phyloP scores from a whole-genome alignment of 2,329 filamentous ascomycete genomes.

The Macrophomina phaseolina region DNA sequence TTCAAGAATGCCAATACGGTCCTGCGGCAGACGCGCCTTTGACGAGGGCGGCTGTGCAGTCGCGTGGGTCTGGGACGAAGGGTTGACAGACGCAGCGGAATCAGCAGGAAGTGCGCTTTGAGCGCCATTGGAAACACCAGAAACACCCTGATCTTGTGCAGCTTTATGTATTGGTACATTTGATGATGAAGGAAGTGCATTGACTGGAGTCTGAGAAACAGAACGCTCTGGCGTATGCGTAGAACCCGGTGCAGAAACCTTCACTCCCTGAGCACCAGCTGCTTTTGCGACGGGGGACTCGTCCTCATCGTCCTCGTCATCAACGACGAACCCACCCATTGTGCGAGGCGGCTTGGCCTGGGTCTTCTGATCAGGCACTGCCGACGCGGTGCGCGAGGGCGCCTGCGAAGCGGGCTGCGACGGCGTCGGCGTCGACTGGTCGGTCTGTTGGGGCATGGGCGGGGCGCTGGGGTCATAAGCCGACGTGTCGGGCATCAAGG shows the following conservation, averaged over 20 bases:
- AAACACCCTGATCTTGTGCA: slow-evolving; percentile 57
- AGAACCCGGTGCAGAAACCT: slow-evolving; percentile 56
- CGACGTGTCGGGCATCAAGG: slow-evolving; percentile 33
- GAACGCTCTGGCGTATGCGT: slow-evolving; percentile 59
- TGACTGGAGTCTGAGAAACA: slow-evolving; percentile 62
- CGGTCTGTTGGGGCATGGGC: slow-evolving; percentile 31
- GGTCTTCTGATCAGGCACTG: slow-evolving; percentile 34
- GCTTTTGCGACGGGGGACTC: slow-evolving; percentile 55
- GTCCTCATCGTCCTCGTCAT: slow-evolving; percentile 66
- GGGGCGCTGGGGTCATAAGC: slow-evolving; percentile 31
- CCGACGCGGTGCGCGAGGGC: slow-evolving; percentile 28
- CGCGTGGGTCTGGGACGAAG: slow-evolving; percentile 34
- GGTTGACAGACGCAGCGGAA: slow-evolving; percentile 44
- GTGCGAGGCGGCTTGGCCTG: slow-evolving; percentile 54
- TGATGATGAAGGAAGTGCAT: slow-evolving; percentile 59
- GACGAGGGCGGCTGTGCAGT: slow-evolving; percentile 45
- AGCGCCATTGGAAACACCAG: slow-evolving; percentile 45
- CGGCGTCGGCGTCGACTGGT: slow-evolving; percentile 36
- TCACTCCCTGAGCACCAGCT: slow-evolving; percentile 54
- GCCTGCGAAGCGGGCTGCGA: slow-evolving; percentile 34
- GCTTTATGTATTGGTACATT: slow-evolving; percentile 67
- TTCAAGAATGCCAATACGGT: slow-evolving; percentile 81
- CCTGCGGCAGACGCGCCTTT: slow-evolving; percentile 68
- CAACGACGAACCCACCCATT: slow-evolving; percentile 67
- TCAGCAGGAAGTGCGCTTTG: slow-evolving; percentile 56